phyloP scores from a whole-genome alignment of 2,329 filamentous ascomycete species.

The Sarocladium strictum region DNA sequence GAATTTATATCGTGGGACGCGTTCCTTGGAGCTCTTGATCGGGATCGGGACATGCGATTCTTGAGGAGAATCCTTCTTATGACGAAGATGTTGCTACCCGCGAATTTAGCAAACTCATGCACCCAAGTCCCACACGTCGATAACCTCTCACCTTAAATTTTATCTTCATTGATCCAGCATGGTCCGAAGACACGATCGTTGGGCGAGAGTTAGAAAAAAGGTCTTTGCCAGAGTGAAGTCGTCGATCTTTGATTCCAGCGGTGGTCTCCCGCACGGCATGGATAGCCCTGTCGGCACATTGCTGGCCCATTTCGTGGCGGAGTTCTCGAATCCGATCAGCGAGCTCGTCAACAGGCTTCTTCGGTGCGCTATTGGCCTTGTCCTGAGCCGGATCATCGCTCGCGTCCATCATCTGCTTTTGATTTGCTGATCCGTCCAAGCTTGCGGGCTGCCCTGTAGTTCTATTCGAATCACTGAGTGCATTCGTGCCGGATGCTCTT shows the following conservation, averaged over 20 bases:
- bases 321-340: slow-evolving; percentile 32
- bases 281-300: slow-evolving; percentile 32
- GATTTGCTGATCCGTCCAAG: background rate
- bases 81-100: slow-evolving; percentile 34
- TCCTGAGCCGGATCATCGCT: background rate
- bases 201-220: slow-evolving; percentile 40
- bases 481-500: background rate
- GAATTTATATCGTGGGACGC: slow-evolving; percentile 53
- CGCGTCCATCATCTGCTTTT: background rate
- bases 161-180: slow-evolving; percentile 38
- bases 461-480: background rate
- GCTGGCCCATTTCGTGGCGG: slow-evolving; percentile 38
- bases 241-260: slow-evolving; percentile 26
- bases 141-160: slow-evolving; percentile 48
- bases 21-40: slow-evolving; percentile 43
- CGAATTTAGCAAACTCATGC: too few species aligned
- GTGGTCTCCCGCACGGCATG: slow-evolving; percentile 40
- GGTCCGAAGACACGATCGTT: slow-evolving; percentile 27
- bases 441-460: background rate
- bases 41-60: slow-evolving; percentile 34
- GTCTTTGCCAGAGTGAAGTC: slow-evolving; percentile 36
- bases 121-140: background rate
- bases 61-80: slow-evolving; percentile 25
- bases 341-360: slow-evolving; percentile 38
- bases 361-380: background rate